Base-by-base conservation (phyloP, 306 rosid species). In the Corylus avellana region DNA sequence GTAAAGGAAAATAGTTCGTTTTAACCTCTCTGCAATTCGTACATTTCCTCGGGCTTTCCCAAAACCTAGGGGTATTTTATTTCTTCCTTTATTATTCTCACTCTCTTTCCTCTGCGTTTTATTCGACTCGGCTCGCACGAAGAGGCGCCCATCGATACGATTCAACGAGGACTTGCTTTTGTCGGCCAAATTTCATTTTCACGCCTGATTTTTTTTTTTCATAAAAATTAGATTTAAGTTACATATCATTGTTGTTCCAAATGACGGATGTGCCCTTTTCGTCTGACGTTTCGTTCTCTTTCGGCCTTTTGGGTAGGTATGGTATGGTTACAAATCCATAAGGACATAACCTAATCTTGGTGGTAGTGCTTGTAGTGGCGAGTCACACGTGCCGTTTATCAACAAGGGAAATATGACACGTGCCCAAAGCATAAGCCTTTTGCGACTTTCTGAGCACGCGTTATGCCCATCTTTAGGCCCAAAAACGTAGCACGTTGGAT, bases 21-120 rank as follows among this genome's bases (percentile, higher is more conserved):
- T 59, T 22, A 59, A 59, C 66, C 10, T 25, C 66, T 59, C 66
- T 27, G 35, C 66, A 29, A 20, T 59, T 59, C 66, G 29, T 59
- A 27, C 12, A 59, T 59, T 59, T 59, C 27, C 22, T 54, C 72
- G 78, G 85, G 78, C 46, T 72, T 64, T 63, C 46, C 85, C 81
- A 82, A n/a, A 57, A n/a, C 8, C 66, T 11, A 59, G 35, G 66
- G 66, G 16, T 25, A 49, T 59, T 59, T 9, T 25, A 49, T 59
- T 59, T 9, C 6, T 22, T 59, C 9, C 16, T 12, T 49, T 49
- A 3, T 49, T 49, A 49, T 49, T 49, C 53, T 4, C 13, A 0
- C 53, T 4, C 13, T 68, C 7, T 13, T 39, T 14, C 3, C 12
- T n/a, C 12, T 18, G 58, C 12, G 53, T 12, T 49, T 39, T 49